Conservation (phyloP, 805 yeast genomes). For the Barnettozyma sucrosica region DNA sequence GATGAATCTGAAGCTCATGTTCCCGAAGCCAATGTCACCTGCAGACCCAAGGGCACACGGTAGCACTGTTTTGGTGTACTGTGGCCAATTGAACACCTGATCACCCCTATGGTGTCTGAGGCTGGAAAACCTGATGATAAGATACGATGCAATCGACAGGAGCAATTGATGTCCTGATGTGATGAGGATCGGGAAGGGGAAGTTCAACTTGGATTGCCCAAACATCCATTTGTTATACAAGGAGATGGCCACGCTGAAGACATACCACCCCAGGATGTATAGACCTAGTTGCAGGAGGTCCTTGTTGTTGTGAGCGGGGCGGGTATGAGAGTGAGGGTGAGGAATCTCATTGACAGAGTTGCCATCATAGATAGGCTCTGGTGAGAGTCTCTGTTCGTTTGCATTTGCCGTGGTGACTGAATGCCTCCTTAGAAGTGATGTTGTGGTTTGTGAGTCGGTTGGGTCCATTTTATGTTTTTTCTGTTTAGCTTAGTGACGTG, state of each 20-base stretch:
- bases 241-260: conserved; percentile 62
- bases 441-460: not conserved
- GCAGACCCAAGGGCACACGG: conserved; percentile 88
- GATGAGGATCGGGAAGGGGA: conserved; percentile 77
- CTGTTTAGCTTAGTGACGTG: no score
- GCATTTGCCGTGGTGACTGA: not conserved
- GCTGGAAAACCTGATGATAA: conserved; percentile 15
- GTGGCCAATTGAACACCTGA: conserved; percentile 23
- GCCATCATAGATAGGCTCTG: not conserved
- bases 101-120: conserved; percentile 6
- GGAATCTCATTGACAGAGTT: not conserved
- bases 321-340: no score
- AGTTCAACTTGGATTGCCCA: conserved; percentile 63
- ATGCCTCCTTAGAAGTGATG: conserved; percentile 2
- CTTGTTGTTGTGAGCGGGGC: not conserved
- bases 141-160: conserved; percentile 44
- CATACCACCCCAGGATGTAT: conserved; percentile 54
- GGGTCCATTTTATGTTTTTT: not conserved
- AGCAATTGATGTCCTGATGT: conserved; percentile 83
- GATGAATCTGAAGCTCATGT: conserved; percentile 72
- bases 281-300: not conserved
- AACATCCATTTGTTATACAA: conserved; percentile 98
- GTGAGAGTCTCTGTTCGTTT: not conserved
- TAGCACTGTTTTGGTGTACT: conserved; percentile 49
- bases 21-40: conserved; percentile 92